Conservation (phyloP, 2,329 filamentous ascomycete species). For the Tolypocladium ophioglossoides region DNA sequence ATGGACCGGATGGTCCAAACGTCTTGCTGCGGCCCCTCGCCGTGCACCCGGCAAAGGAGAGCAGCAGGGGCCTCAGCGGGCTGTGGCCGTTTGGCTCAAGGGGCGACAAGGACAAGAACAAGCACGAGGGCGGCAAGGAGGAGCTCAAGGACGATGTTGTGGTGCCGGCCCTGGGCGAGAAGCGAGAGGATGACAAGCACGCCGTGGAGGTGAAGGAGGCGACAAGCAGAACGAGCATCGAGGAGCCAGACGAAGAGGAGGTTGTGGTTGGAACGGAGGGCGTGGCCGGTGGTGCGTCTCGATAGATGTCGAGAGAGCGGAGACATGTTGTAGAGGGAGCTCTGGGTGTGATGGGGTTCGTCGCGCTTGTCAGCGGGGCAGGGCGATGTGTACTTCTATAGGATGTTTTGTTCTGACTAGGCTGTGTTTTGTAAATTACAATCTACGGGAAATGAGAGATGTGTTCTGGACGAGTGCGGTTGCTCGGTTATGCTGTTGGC, state of each 20-base stretch:
- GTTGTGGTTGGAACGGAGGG: slow-evolving; percentile 22
- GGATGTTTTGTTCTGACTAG: slow-evolving; percentile 1
- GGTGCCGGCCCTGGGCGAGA: slow-evolving; percentile 1
- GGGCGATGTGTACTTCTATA: slow-evolving; percentile 2
- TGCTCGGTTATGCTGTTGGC: neutral
- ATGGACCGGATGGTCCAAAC: slow-evolving; percentile 22
- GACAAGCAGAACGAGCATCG: slow-evolving; percentile 44
- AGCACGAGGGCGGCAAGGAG: slow-evolving; percentile 17
- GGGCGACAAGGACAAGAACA: slow-evolving; percentile 18
- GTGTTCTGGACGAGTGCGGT: neutral
- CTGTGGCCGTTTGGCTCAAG: slow-evolving; percentile 47
- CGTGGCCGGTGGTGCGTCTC: slow-evolving; percentile 1
- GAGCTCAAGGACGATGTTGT: slow-evolving; percentile 12
- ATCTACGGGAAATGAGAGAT: slow-evolving; percentile 1
- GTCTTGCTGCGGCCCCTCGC: slow-evolving; percentile 45
- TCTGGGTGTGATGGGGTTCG: neutral
- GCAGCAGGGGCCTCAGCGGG: slow-evolving; percentile 34
- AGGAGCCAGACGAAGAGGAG: slow-evolving; percentile 47
- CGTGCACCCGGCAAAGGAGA: slow-evolving; percentile 37
- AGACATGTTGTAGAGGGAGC: neutral
- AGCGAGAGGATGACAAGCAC: slow-evolving; percentile 26
- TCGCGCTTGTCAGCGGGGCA: neutral
- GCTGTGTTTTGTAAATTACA: slow-evolving; percentile 3
- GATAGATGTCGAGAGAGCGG: neutral
- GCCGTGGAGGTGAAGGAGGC: slow-evolving; percentile 44